Evolutionary conservation across 2,329 filamentous ascomycete genomes (phyloP).

Genomic region (Penicillium oxalicum): DNA sequence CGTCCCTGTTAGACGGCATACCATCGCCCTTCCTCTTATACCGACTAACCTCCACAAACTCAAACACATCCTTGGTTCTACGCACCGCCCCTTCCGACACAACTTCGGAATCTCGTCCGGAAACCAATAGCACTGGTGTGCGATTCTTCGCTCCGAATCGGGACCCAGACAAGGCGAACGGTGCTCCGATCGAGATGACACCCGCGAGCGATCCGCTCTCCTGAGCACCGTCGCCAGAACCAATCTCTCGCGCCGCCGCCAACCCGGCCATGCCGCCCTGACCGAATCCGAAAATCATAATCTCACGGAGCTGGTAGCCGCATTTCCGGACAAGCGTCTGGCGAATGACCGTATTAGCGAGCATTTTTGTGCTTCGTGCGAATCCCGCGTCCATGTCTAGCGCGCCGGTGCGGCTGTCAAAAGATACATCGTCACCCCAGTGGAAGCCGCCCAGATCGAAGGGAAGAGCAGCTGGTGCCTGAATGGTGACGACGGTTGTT

Average conservation of each 20-base stretch:
- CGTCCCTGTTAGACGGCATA: conserved; percentile 77
- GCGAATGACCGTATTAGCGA: conserved; percentile 50
- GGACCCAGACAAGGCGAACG: conserved; percentile 33
- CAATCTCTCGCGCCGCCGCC: conserved; percentile 47
- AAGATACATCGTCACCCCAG: conserved; percentile 61
- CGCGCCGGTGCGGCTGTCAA: conserved; percentile 48
- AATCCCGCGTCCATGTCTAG: conserved; percentile 61
- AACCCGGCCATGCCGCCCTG: conserved; percentile 62
- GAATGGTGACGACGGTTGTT: conserved; percentile 67
- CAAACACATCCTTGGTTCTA: conserved; percentile 61
- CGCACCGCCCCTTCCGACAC: conserved; percentile 59
- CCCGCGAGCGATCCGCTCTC: conserved; percentile 29
- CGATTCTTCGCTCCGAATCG: conserved; percentile 29
- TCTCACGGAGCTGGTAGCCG: conserved; percentile 55
- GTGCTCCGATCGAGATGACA: conserved; percentile 40
- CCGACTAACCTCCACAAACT: conserved; percentile 59
- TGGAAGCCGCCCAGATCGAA: conserved; percentile 62
- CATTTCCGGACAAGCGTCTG: conserved; percentile 50
- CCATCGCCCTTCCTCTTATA: conserved; percentile 67
- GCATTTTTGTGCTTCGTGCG: conserved; percentile 40
- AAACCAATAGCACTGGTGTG: conserved; percentile 40
- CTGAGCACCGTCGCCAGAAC: conserved; percentile 1
- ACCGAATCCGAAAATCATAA: conserved; percentile 61
- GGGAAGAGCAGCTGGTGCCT: conserved; percentile 63
- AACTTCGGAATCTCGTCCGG: conserved; percentile 40